Conservation (phyloP, 2,329 filamentous ascomycete genomes). For the Taxawa tesnikishii region DNA sequence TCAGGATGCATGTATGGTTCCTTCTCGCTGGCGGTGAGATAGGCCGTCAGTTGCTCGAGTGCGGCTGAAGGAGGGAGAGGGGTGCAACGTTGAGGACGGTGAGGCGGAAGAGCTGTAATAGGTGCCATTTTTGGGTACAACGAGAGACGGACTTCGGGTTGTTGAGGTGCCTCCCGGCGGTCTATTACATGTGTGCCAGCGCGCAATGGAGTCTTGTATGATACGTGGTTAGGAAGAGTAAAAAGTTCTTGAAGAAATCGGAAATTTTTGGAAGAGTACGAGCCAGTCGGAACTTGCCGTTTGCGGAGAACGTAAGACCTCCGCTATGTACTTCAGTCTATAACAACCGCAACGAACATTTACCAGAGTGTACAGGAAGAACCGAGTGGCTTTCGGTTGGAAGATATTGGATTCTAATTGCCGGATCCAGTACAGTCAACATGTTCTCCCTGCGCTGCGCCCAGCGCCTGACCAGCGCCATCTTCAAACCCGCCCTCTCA, state of each 20-base stretch:
- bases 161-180: too few species aligned
- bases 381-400: too few species aligned
- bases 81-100: slow-evolving; percentile 18
- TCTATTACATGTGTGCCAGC: background rate
- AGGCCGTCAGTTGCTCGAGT: slow-evolving; percentile 23
- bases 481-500: slow-evolving; percentile 1
- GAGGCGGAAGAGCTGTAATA: slow-evolving; percentile 20
- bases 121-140: slow-evolving; percentile 8
- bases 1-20: slow-evolving; percentile 37
- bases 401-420: too few species aligned
- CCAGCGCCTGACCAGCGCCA: slow-evolving; percentile 4
- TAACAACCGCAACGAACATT: too few species aligned
- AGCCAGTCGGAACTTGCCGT: too few species aligned
- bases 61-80: slow-evolving; percentile 22
- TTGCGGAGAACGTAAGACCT: too few species aligned
- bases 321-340: too few species aligned
- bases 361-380: too few species aligned
- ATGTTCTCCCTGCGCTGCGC: slow-evolving; percentile 7
- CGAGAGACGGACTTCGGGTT: too few species aligned
- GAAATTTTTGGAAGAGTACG: too few species aligned
- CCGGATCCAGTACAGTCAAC: too few species aligned
- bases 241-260: slow-evolving; percentile 1
- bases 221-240: background rate
- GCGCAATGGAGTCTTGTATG: background rate
- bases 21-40: slow-evolving; percentile 25